Evolutionary conservation across 805 yeast species (phyloP).

Genomic region (Yamadazyma philogaea): DNA sequence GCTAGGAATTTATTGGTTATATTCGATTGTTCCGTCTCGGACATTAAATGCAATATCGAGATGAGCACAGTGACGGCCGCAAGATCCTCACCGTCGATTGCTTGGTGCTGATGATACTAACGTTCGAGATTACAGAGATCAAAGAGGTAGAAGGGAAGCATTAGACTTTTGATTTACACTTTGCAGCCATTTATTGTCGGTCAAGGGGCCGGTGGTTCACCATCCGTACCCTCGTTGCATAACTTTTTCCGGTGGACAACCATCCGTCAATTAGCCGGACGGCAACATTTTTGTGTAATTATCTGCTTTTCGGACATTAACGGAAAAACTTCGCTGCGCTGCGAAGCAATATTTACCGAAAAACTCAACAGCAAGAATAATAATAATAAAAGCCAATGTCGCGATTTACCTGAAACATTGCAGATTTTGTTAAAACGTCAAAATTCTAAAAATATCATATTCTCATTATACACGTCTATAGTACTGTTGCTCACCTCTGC

Average conservation of each 20-base stretch:
- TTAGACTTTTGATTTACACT: neutral
- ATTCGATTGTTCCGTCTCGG: conserved; percentile 2
- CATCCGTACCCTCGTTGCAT: conserved; percentile 5
- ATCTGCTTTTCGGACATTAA: too few relatives aligned
- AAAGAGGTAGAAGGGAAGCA: too few relatives aligned
- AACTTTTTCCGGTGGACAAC: neutral
- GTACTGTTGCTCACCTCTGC: neutral
- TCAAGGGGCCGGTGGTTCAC: neutral
- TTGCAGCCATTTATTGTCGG: conserved; percentile 7
- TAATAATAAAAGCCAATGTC: too few relatives aligned
- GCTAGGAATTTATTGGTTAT: conserved; percentile 1
- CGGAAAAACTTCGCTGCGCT: too few relatives aligned
- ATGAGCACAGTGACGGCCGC: neutral
- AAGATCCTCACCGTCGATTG: too few relatives aligned
- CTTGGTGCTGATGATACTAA: too few relatives aligned
- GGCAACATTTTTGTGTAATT: neutral
- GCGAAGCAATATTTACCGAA: too few relatives aligned
- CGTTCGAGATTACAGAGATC: neutral
- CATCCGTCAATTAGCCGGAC: conserved; percentile 1
- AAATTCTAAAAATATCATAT: neutral
- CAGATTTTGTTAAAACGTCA: neutral
- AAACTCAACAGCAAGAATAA: too few relatives aligned
- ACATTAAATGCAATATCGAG: neutral
- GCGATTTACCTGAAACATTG: too few relatives aligned
- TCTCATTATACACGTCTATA: conserved; percentile 4